Percentiles rank a stretch among this genome's conserved stretches.
phyloP scores from a whole-genome alignment of 257 asterid genomes.

The Paraleonurus japonicus region DNA sequence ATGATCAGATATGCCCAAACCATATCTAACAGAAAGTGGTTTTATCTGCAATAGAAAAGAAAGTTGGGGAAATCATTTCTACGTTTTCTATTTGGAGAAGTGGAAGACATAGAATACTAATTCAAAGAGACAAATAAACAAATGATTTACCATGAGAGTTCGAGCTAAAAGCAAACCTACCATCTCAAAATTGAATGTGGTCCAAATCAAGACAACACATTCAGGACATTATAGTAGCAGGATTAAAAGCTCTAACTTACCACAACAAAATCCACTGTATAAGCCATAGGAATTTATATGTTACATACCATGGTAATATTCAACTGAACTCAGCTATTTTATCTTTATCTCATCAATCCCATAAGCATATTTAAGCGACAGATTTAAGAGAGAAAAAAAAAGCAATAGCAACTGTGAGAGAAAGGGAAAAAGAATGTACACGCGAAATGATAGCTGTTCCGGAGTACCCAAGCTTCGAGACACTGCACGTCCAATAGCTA shows the following conservation, averaged over 20 bases:
- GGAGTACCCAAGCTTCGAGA: constrained; percentile 86
- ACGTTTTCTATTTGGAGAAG: background rate
- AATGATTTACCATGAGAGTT: background rate
- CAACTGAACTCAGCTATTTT: background rate
- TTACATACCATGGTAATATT: background rate
- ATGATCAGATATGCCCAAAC: constrained; percentile 86
- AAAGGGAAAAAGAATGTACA: constrained; percentile 40
- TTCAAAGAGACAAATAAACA: background rate
- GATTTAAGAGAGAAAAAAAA: background rate
- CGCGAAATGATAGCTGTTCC: constrained; percentile 94
- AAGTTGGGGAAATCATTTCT: background rate
- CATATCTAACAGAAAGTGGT: constrained; percentile 84
- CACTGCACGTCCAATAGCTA: constrained; percentile 94
- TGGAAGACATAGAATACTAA: background rate
- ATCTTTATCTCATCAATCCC: background rate
- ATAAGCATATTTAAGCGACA: constrained; percentile 13
- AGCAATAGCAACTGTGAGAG: background rate
- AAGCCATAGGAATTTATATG: background rate
- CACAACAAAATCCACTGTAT: background rate
- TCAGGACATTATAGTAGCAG: background rate
- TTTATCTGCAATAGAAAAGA: constrained; percentile 52
- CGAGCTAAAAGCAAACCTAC: background rate
- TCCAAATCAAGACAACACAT: background rate
- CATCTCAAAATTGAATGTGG: background rate
- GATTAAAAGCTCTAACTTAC: background rate